Evolutionary conservation across 768 basidiomycete species (phyloP).

Genomic region (Amanita brunnescens): DNA sequence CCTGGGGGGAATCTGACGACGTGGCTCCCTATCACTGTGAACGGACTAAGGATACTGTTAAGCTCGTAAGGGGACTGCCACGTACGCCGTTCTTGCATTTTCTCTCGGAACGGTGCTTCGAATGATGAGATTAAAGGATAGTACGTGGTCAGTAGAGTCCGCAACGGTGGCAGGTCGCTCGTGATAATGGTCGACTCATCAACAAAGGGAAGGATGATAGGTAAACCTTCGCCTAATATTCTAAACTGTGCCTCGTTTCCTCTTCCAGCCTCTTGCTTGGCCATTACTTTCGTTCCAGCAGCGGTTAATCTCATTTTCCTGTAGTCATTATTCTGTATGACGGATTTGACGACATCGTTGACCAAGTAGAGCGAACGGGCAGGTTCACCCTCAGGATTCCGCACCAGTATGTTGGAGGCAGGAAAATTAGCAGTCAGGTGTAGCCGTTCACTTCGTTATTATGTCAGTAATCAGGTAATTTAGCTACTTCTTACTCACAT

Average conservation of each 20-base stretch:
- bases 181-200: slow-evolving; percentile 52
- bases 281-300: slow-evolving; percentile 91
- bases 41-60: not conserved
- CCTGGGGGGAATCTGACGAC: slow-evolving; percentile 50
- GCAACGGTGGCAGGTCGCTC: slow-evolving; percentile 48
- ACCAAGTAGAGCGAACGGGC: slow-evolving; percentile 82
- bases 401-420: slow-evolving; percentile 67
- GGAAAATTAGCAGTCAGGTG: slow-evolving; percentile 69
- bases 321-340: slow-evolving; percentile 78
- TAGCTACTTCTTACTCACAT: slow-evolving; percentile 44
- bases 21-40: slow-evolving; percentile 58
- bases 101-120: slow-evolving; percentile 44
- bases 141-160: slow-evolving; percentile 62
- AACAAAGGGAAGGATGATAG: slow-evolving; percentile 76
- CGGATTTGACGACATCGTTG: slow-evolving; percentile 74
- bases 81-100: slow-evolving; percentile 49
- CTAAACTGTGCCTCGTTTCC: slow-evolving; percentile 58
- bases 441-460: slow-evolving; percentile 51
- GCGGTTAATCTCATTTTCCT: slow-evolving; percentile 78
- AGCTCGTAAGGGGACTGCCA: slow-evolving; percentile 2
- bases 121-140: slow-evolving; percentile 73
- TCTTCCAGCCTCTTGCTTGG: slow-evolving; percentile 74
- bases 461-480: not conserved
- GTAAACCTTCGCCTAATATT: slow-evolving; percentile 77
- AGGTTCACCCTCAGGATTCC: slow-evolving; percentile 68